Evolutionary conservation across 805 yeast species (phyloP).

Genomic region (Candida alai): DNA sequence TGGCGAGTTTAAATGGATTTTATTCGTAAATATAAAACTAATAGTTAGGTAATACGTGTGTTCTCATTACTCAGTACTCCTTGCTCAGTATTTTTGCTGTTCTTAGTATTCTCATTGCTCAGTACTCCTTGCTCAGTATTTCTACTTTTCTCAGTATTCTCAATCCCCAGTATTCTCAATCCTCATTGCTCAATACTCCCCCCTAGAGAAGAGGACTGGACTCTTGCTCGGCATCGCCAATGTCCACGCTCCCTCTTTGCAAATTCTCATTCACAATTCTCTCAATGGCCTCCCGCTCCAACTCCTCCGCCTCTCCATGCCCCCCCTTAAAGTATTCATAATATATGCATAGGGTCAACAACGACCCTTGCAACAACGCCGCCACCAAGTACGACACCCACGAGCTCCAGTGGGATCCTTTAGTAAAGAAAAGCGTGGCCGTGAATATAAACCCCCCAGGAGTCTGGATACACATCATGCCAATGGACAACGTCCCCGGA

Average conservation of each 20-base stretch:
- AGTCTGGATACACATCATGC: slow-evolving; percentile 82
- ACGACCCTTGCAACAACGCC: slow-evolving; percentile 59
- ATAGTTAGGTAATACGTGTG: too few species aligned
- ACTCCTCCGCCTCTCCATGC: slow-evolving; percentile 20
- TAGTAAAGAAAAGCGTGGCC: slow-evolving; percentile 61
- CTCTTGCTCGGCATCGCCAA: slow-evolving; percentile 1
- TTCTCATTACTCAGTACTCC: background rate
- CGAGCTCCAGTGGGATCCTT: slow-evolving; percentile 81
- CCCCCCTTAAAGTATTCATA: slow-evolving; percentile 28
- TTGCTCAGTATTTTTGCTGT: background rate
- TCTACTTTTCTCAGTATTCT: background rate
- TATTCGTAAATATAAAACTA: too few species aligned
- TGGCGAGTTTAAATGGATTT: too few species aligned
- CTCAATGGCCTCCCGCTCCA: slow-evolving; percentile 28
- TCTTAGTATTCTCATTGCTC: background rate
- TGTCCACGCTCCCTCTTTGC: slow-evolving; percentile 11
- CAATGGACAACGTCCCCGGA: slow-evolving; percentile 74
- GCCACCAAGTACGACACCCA: slow-evolving; percentile 80
- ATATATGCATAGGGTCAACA: slow-evolving; percentile 61
- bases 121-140: background rate
- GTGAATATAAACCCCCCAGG: slow-evolving; percentile 89
- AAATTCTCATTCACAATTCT: slow-evolving; percentile 26
- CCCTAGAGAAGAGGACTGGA: slow-evolving; percentile 1
- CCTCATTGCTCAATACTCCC: too few species aligned
- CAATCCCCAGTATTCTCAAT: too few species aligned